These are phyloP conservation scores for Immersiporthe knoxdaviesiana DNA, from an alignment of 2,329 filamentous ascomycete species.

Conservation along the genomic window DNA sequence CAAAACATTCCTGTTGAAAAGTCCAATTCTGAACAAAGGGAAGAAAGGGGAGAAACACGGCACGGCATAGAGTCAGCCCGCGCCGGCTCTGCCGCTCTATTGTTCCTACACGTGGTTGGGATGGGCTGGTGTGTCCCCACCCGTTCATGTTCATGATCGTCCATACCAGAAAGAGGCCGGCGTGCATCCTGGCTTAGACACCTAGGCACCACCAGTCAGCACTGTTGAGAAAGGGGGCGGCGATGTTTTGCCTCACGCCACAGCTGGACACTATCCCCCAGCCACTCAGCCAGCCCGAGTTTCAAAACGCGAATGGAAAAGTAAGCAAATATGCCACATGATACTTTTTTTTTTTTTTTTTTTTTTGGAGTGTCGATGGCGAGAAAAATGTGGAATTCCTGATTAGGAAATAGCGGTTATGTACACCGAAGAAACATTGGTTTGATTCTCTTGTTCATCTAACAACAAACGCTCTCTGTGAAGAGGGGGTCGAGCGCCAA, in stretches of 20 bases:
- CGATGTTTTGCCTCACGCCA: neutral
- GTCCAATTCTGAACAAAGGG: neutral
- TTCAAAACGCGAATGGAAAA: neutral
- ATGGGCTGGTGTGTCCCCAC: neutral
- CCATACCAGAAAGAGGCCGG: neutral
- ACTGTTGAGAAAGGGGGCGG: neutral
- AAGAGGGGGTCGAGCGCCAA: neutral
- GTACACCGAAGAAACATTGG: slow-evolving; percentile 10
- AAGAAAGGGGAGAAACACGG: neutral
- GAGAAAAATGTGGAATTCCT: neutral
- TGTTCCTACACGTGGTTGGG: neutral
- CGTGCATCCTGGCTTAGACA: neutral
- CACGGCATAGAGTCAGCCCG: neutral
- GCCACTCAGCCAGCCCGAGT: neutral
- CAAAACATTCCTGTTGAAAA: neutral
- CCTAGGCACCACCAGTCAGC: neutral
- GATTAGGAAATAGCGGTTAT: slow-evolving; percentile 20
- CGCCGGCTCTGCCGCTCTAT: neutral
- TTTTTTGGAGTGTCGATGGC: neutral
- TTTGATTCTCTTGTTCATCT: slow-evolving; percentile 6
- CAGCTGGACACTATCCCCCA: neutral
- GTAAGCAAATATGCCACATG: neutral
- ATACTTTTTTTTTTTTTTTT: neutral
- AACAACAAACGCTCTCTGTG: slow-evolving; percentile 3
- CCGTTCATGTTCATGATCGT: neutral